Evolutionary conservation across 2,329 filamentous ascomycete species (phyloP).

Genomic region (Trichoderma semiorbis): DNA sequence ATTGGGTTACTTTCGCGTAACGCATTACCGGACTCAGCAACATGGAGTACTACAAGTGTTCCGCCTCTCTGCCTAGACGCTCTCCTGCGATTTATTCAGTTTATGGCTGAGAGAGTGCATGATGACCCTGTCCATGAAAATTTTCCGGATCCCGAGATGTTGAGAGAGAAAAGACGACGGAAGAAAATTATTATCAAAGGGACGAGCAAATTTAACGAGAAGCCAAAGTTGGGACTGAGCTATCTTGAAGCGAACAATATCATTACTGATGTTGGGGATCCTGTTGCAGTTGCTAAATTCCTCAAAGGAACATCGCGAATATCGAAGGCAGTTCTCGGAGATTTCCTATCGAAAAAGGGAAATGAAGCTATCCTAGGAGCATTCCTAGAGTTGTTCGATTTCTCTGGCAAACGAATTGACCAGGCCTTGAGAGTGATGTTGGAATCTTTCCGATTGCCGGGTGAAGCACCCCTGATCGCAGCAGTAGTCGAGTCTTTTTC

Average conservation of each 20-base stretch:
- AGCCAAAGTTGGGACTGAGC: constrained; percentile 81
- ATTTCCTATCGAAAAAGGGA: constrained; percentile 86
- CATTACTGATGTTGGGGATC: constrained; percentile 71
- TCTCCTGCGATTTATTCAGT: constrained; percentile 85
- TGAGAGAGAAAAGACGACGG: constrained; percentile 69
- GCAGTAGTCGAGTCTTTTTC: constrained; percentile 85
- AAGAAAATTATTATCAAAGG: constrained; percentile 90
- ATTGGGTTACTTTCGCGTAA: constrained; percentile 89
- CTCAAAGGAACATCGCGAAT: constrained; percentile 82
- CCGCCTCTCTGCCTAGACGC: constrained; percentile 92
- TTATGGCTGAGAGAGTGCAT: constrained; percentile 80
- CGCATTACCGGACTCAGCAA: constrained; percentile 93
- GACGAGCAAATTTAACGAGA: constrained; percentile 90
- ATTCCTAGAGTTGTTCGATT: constrained; percentile 86
- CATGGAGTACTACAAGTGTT: constrained; percentile 98
- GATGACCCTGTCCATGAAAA: constrained; percentile 62
- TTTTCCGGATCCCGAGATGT: constrained; percentile 59
- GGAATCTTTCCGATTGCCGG: constrained; percentile 87
- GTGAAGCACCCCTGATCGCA: constrained; percentile 89
- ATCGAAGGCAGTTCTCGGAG: constrained; percentile 86
- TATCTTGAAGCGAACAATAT: constrained; percentile 84
- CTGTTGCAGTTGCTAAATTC: constrained; percentile 78
- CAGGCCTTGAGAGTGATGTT: constrained; percentile 85
- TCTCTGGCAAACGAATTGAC: constrained; percentile 79
- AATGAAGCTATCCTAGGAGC: constrained; percentile 82